Evolutionary conservation across 2,329 filamentous ascomycete genomes (phyloP).

Genomic region (Xylariaceae sp.): DNA sequence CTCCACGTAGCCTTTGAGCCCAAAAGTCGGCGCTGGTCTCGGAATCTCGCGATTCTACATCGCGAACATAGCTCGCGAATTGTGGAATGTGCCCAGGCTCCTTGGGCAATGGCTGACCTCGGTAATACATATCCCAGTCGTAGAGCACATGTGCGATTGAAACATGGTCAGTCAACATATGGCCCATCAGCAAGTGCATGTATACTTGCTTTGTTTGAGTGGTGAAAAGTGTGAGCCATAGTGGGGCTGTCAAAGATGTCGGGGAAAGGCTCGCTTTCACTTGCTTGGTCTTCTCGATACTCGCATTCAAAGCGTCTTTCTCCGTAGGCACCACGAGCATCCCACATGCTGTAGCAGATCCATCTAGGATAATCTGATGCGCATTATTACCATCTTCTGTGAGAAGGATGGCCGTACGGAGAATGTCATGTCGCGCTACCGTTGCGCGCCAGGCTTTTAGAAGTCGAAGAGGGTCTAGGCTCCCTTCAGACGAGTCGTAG

Average conservation of each 20-base stretch:
- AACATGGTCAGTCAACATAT: constrained; percentile 16
- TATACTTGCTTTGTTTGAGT: constrained; percentile 8
- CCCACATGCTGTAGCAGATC: too few relatives aligned
- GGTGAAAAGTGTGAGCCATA: not conserved
- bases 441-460: constrained; percentile 4
- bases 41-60: constrained; percentile 3
- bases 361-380: too few relatives aligned
- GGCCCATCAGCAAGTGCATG: constrained; percentile 14
- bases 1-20: not conserved
- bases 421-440: not conserved
- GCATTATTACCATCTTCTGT: not conserved
- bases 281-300: constrained; percentile 2
- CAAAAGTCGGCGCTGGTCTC: not conserved
- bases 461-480: not conserved
- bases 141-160: constrained; percentile 12
- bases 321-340: not conserved
- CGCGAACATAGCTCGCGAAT: not conserved
- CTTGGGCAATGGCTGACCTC: not conserved
- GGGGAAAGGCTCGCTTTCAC: not conserved
- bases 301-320: not conserved
- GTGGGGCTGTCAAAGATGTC: not conserved
- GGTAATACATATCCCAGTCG: constrained; percentile 11
- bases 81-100: not conserved
- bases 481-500: not conserved
- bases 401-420: constrained; percentile 2